Conservation (phyloP, 352 stramenopile species). For the Pythium sukuiense region DNA sequence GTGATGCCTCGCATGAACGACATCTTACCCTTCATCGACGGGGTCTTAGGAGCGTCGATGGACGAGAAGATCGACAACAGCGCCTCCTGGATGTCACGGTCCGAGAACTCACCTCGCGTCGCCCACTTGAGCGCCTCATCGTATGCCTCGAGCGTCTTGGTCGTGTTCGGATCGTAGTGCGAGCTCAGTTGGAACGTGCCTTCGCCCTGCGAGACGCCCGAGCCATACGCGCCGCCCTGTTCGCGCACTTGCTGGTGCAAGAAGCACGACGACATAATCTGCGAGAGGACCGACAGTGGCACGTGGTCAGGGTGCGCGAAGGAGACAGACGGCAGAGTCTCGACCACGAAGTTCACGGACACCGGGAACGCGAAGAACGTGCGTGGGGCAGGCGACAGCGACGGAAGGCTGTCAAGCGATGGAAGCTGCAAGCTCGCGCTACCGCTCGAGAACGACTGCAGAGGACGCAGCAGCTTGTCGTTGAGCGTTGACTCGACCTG, state of each 20-base stretch:
- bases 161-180: slow-evolving; percentile 85
- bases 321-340: slow-evolving; percentile 70
- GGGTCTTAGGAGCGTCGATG: slow-evolving; percentile 76
- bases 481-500: slow-evolving; percentile 51
- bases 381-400: slow-evolving; percentile 35
- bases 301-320: slow-evolving; percentile 78
- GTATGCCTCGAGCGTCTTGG: slow-evolving; percentile 75
- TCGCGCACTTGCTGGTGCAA: slow-evolving; percentile 83
- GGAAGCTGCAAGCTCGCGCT: slow-evolving; percentile 9
- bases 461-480: slow-evolving; percentile 44
- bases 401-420: slow-evolving; percentile 22
- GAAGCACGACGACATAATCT: slow-evolving; percentile 86
- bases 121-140: slow-evolving; percentile 56
- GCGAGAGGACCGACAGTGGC: slow-evolving; percentile 65
- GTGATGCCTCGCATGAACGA: slow-evolving; percentile 79
- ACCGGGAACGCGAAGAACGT: slow-evolving; percentile 78
- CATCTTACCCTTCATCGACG: slow-evolving; percentile 75
- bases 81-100: slow-evolving; percentile 80
- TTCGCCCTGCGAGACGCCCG: slow-evolving; percentile 67
- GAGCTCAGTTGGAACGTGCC: slow-evolving; percentile 81
- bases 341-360: slow-evolving; percentile 82
- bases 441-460: slow-evolving; percentile 19
- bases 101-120: slow-evolving; percentile 49
- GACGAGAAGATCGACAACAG: slow-evolving; percentile 74
- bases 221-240: slow-evolving; percentile 78